Evolutionary conservation across 2,329 filamentous ascomycete genomes (phyloP), one percentile per base, ranked within the genome.

Genomic region (Arachnomyces sp.): DNA sequence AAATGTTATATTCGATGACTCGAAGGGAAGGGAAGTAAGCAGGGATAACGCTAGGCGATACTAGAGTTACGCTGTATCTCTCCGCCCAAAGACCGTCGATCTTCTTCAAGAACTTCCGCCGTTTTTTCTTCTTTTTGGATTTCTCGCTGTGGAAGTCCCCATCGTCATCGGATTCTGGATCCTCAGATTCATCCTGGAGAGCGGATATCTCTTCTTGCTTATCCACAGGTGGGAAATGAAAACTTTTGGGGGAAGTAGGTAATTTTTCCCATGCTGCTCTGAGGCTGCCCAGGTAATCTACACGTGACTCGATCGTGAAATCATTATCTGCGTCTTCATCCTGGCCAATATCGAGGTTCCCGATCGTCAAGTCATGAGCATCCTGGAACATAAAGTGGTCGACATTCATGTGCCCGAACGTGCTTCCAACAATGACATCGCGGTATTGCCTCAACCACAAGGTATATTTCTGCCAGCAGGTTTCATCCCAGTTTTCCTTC

Each of bases 401-500:
- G 49, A 95, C 85, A 56, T 98, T 98, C 92, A 98, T 96, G 60
- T 98, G 92, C 1, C 90, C 92, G 56, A 84, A 98, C 4, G 94
- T 57, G 17, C 79, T 80, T 9, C 77, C 80, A 14, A 89, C 74
- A 14, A 98, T 74, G 29, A 98, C 82, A 60, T 98, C 92, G 28
- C 92, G 84, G 62, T 88, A 98, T 60, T 93, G 87, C 51, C 80
- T 77, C 54, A 90, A 68, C 87, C 89, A 96, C 3, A 96, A 68
- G 0, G 87, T 84, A 63, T 95, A 98, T 60, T 94, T 95, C 60
- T 95, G 90, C 89, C 90, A 98, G 66, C 92, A 98, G 0, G 85
- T 88, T 69, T 96, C 90, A 50, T 95, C 88, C 92, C 92, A 98
- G 46, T 79, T 80, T 54, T 79, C 77, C 70, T 96, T 96, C 64